A percentile compares a stretch with the other conserved stretches of the same genome.
phyloP scores from a whole-genome alignment of 352 stramenopile genomes.

The Phytophthora colocasiae region DNA sequence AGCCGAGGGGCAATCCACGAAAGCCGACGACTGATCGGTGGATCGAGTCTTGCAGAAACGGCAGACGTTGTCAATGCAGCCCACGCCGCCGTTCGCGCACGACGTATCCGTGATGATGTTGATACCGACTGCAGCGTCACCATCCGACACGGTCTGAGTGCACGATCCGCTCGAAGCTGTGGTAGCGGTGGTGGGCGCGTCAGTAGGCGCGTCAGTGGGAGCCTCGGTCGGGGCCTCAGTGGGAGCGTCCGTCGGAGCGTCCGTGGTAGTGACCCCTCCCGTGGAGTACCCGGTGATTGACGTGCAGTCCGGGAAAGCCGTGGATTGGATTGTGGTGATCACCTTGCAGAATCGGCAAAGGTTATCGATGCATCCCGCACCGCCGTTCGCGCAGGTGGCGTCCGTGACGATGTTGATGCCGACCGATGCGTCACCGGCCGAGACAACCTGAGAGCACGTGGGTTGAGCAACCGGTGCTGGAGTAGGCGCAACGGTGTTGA shows the following conservation, averaged over 20 bases:
- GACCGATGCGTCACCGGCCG: constrained; percentile 32
- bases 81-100: constrained; percentile 28
- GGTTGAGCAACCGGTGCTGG: background rate
- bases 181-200: background rate
- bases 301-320: constrained; percentile 28
- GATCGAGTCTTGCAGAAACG: constrained; percentile 35
- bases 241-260: background rate
- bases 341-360: constrained; percentile 55
- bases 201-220: constrained; percentile 13
- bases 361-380: constrained; percentile 41
- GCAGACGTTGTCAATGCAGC: constrained; percentile 30
- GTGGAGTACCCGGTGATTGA: constrained; percentile 18
- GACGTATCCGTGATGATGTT: constrained; percentile 35
- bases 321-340: constrained; percentile 28
- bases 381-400: constrained; percentile 30
- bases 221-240: background rate
- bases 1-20: constrained; percentile 31
- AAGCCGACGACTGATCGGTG: constrained; percentile 34
- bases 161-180: constrained; percentile 7
- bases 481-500: constrained; percentile 8
- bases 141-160: constrained; percentile 25
- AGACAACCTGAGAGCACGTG: constrained; percentile 27
- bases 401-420: constrained; percentile 42
- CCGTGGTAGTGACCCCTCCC: background rate
- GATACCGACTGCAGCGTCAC: constrained; percentile 36